Percentiles rank a stretch among this genome's conserved stretches.
These are phyloP conservation scores for Leccinum subgranulosum DNA, from an alignment of 768 basidiomycete species.

Conservation along the genomic window DNA sequence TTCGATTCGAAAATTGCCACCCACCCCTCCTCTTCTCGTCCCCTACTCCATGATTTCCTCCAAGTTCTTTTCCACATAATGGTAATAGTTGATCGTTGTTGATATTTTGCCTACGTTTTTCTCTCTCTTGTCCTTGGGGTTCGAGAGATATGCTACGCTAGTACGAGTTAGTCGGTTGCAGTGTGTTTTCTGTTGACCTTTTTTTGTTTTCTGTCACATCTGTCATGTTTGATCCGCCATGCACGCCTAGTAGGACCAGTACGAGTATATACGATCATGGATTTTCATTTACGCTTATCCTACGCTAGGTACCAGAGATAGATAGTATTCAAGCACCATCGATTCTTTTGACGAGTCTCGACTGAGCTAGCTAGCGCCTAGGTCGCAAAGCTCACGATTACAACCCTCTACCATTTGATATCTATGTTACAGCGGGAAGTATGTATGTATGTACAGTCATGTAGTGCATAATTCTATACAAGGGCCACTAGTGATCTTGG, in stretches of 20 bases:
- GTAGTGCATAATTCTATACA: neutral
- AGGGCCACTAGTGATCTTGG: neutral
- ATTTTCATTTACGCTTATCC: neutral
- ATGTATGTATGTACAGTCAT: neutral
- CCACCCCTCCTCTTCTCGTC: too few relatives aligned
- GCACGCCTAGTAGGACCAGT: neutral
- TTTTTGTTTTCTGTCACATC: neutral
- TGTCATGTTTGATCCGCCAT: neutral
- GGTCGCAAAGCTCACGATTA: neutral
- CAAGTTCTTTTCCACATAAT: neutral
- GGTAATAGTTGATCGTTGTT: neutral
- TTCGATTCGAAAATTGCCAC: neutral
- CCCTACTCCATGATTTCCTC: neutral
- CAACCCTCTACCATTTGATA: neutral
- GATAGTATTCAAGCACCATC: neutral
- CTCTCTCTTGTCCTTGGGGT: neutral
- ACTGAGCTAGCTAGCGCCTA: neutral
- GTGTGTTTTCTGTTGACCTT: neutral
- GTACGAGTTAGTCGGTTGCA: neutral
- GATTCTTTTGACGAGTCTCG: too few relatives aligned
- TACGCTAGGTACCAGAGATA: neutral
- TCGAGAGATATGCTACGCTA: neutral
- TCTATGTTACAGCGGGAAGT: slow-evolving; percentile 1
- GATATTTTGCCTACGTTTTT: neutral
- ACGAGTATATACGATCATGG: neutral